Base-by-base conservation (phyloP, 2,329 filamentous ascomycete genomes). In the Pseudocercospora fijiensis region DNA sequence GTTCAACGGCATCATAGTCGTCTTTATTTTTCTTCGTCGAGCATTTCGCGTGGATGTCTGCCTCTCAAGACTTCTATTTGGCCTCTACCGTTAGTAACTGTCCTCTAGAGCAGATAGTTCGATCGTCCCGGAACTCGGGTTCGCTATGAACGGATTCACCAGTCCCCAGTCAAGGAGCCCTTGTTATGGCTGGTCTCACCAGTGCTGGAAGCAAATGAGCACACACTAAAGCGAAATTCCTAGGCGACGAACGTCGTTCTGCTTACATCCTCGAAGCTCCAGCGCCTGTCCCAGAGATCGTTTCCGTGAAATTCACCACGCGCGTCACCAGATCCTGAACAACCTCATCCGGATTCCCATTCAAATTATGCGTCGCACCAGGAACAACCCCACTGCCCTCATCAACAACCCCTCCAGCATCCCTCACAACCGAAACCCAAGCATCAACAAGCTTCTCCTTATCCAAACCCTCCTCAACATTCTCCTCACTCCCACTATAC, bases 401-500 rank as follows among this genome's bases (percentile, higher is more conserved):
- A 74, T 86, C 83, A 16, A 85, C 78, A 5, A 70, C 70, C 0
- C 81, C 83, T 2, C 80, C 79, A 0, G 77, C 78, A 20, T 72
- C 74, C 58, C 77, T 77, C 5, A 82, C 76, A 61, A 81, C 71
- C 20, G 69, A 70, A 22, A 78, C 78, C 85, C 89, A 93, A 58
- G 78, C 82, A 61, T 80, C 76, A 60, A 91, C 77, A 64, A 90
- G 75, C 2, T 72, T 80, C 27, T 78, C 76, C 71, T 87, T 86
- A 71, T 91, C 84, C 16, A 91, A 78, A 1, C 70, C 74, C 1
- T 71, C 63, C 0, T 89, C 86, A 1, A 91, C 83, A 72, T 81
- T 86, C 74, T 90, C 86, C 74, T 94, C 90, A 49, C 82, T 77
- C 5, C 80, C 88, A 1, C 88, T 88, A 63, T 87, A 85, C 30